phyloP scores from a whole-genome alignment of 2,329 filamentous ascomycete species.

The Mycosphaerella sp. region DNA sequence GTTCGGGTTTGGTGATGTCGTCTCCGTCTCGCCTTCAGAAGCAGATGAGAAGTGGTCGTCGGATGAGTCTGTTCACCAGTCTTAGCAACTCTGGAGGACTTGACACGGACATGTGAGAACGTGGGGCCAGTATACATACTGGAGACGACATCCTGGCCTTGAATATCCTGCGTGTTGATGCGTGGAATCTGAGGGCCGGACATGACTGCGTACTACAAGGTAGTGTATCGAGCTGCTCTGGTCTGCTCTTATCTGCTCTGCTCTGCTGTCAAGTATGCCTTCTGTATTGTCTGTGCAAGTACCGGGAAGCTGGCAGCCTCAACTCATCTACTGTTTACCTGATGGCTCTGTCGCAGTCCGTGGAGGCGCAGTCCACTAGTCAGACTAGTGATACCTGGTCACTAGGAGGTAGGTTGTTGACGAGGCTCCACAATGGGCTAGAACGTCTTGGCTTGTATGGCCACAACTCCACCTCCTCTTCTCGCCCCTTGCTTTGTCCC shows the following conservation, averaged over 20 bases:
- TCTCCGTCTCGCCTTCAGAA: conserved; percentile 45
- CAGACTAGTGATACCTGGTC: too few species aligned
- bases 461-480: background rate
- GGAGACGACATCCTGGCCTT: conserved; percentile 19
- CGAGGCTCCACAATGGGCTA: too few species aligned
- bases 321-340: too few species aligned
- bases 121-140: conserved; percentile 5
- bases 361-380: too few species aligned
- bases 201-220: conserved; percentile 14
- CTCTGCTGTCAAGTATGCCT: background rate
- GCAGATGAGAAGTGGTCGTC: conserved; percentile 62
- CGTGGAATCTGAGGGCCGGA: conserved; percentile 27
- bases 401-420: too few species aligned
- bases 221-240: background rate
- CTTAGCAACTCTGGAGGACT: conserved; percentile 20
- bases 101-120: background rate
- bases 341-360: too few species aligned
- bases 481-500: background rate
- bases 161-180: conserved; percentile 27
- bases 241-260: background rate
- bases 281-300: too few species aligned
- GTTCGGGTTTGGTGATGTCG: conserved; percentile 27
- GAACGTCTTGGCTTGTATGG: too few species aligned
- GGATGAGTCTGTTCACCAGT: conserved; percentile 30
- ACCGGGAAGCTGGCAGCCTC: too few species aligned